Evolutionary conservation across 176 grass and related monocot genomes (phyloP).

Genomic region (Saccharum officinarum): DNA sequence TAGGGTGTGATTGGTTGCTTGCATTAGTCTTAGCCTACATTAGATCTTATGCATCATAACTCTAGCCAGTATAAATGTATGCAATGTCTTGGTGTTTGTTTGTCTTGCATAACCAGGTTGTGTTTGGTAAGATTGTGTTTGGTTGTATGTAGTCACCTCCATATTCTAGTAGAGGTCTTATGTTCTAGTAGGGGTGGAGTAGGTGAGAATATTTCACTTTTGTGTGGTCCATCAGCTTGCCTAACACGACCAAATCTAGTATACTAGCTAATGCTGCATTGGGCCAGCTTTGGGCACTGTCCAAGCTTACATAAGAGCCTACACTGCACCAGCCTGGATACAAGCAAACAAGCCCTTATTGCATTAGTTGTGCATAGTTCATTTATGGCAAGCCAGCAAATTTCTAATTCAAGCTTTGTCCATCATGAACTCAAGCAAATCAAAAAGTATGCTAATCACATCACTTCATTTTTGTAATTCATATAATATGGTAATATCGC

Average conservation of each 20-base stretch:
- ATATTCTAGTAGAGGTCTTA: not conserved
- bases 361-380: not conserved
- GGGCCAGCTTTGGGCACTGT: not conserved
- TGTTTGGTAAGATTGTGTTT: not conserved
- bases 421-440: not conserved
- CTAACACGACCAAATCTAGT: not conserved
- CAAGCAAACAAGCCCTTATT: not conserved
- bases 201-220: not conserved
- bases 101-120: not conserved
- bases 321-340: not conserved
- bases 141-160: not conserved
- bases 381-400: not conserved
- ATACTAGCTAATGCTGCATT: not conserved
- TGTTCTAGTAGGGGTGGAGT: not conserved
- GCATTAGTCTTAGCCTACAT: not conserved
- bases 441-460: slow-evolving; percentile 6
- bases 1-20: not conserved
- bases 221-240: not conserved
- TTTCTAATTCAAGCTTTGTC: not conserved
- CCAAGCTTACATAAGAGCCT: not conserved
- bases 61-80: not conserved
- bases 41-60: not conserved
- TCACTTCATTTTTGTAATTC: not conserved
- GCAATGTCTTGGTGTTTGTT: not conserved
- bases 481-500: slow-evolving; percentile 5